phyloP scores from a whole-genome alignment of 2,329 filamentous ascomycete species.

The Parastagonospora avenae region DNA sequence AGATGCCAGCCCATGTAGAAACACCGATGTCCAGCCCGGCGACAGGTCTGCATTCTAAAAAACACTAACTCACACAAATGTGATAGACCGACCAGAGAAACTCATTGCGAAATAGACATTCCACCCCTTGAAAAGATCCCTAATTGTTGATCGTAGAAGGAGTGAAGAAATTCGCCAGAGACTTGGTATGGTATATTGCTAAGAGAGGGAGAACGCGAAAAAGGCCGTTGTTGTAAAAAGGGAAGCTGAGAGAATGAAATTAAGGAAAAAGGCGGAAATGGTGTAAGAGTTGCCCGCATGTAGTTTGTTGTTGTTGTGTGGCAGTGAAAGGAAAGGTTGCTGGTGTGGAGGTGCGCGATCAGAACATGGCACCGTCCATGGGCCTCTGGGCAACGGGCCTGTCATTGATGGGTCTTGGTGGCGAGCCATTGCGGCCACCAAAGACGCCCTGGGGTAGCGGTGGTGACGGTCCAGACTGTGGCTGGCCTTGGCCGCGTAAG shows the following conservation, averaged over 20 bases:
- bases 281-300: not conserved
- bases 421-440: conserved; percentile 33
- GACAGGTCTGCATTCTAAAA: conserved; percentile 8
- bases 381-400: conserved; percentile 27
- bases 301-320: not conserved
- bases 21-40: conserved; percentile 9
- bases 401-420: conserved; percentile 34
- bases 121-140: not conserved
- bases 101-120: not conserved
- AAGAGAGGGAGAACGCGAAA: conserved; percentile 10
- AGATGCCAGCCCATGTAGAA: conserved; percentile 2
- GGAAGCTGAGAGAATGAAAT: conserved; percentile 14
- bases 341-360: conserved; percentile 8
- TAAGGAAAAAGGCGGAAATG: conserved; percentile 11
- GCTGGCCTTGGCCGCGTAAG: conserved; percentile 50
- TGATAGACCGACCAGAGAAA: not conserved
- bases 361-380: conserved; percentile 46
- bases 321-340: conserved; percentile 5
- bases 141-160: conserved; percentile 20
- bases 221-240: conserved; percentile 24
- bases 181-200: conserved; percentile 43
- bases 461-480: conserved; percentile 29
- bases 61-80: conserved; percentile 3
- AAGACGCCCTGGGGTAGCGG: conserved; percentile 35
- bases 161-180: conserved; percentile 3